Evolutionary conservation across 331 rosid genomes (phyloP), one percentile per base, ranked within the genome.

Genomic region (Acacia pycnantha): DNA sequence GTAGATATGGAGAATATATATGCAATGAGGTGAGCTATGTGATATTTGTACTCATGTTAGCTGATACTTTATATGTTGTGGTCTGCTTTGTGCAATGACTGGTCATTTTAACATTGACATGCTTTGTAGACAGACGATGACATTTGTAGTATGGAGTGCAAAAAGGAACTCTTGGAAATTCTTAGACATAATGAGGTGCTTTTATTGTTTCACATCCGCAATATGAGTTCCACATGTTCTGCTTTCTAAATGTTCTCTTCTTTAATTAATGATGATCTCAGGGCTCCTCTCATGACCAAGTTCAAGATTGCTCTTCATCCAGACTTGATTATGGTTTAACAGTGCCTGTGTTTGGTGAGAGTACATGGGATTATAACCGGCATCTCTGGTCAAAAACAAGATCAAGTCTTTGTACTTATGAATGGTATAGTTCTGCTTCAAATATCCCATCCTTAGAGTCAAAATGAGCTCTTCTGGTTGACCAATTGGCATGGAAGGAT

Each of bases 91-190:
- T 29, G 65, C 58, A 77, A 50, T 66, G 56, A 29, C 48, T 5
- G 47, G 59, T 40, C 74, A 13, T 48, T 65, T 46, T 65, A 35
- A 40, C 74, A 70, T 81, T 82, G 50, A 37, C 53, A 59, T 82
- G 79, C 85, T 79, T 85, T 86, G 72, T 78, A 92, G 98, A 94
- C 97, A 19, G 86, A 91, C 26, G 97, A 94, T 47, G 97, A 94
- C 84, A 86, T 94, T 65, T 94, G 97, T 88, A 92, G 98, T 89
- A 86, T 85, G 92, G 97, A 94, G 79, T 94, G 98, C 90, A 94
- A 92, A 87, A 64, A 62, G 37, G 94, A 94, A 73, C 91, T 92
- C 74, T 73, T 92, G 85, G 86, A 94, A 77, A 82, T 82, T 69
- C 85, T 78, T 56, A 88, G 84, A 86, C 74, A 33, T 11, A 78